A percentile compares a stretch with the other conserved stretches of the same genome.
Conservation (phyloP, 768 basidiomycete genomes). For the Russula emetica region DNA sequence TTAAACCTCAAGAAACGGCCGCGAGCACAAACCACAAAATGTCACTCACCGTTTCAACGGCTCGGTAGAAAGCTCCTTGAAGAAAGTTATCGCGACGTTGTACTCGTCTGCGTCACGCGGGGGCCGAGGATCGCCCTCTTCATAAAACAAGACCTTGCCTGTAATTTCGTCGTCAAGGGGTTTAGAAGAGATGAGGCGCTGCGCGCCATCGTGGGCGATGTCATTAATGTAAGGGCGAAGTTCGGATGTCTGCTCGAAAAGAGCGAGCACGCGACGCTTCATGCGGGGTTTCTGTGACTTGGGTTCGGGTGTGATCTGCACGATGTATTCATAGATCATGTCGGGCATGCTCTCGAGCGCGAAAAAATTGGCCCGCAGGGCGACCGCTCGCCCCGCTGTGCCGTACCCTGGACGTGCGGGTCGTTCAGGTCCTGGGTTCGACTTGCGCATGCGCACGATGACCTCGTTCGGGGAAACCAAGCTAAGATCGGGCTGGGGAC, state of each 20-base stretch:
- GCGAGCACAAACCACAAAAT: no score
- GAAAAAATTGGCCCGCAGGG: slow-evolving; percentile 62
- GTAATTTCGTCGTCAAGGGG: slow-evolving; percentile 39
- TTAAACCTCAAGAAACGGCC: background rate
- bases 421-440: slow-evolving; percentile 18
- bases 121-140: slow-evolving; percentile 40
- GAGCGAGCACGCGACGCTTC: slow-evolving; percentile 49
- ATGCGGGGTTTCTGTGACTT: slow-evolving; percentile 40
- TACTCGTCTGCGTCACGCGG: slow-evolving; percentile 40
- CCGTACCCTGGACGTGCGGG: slow-evolving; percentile 27
- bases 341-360: slow-evolving; percentile 45
- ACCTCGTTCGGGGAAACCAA: slow-evolving; percentile 32
- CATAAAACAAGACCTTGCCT: slow-evolving; percentile 36
- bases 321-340: slow-evolving; percentile 52
- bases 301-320: slow-evolving; percentile 48
- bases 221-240: slow-evolving; percentile 39
- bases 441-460: slow-evolving; percentile 29
- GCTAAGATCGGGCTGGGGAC: slow-evolving; percentile 30
- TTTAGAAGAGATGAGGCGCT: slow-evolving; percentile 42
- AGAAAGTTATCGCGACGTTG: slow-evolving; percentile 37
- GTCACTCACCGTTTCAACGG: slow-evolving; percentile 36
- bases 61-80: slow-evolving; percentile 33
- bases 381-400: slow-evolving; percentile 38
- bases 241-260: slow-evolving; percentile 44
- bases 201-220: slow-evolving; percentile 48